Evolutionary conservation across 768 basidiomycete genomes (phyloP).

Genomic region (Phanerochaete carnosa): DNA sequence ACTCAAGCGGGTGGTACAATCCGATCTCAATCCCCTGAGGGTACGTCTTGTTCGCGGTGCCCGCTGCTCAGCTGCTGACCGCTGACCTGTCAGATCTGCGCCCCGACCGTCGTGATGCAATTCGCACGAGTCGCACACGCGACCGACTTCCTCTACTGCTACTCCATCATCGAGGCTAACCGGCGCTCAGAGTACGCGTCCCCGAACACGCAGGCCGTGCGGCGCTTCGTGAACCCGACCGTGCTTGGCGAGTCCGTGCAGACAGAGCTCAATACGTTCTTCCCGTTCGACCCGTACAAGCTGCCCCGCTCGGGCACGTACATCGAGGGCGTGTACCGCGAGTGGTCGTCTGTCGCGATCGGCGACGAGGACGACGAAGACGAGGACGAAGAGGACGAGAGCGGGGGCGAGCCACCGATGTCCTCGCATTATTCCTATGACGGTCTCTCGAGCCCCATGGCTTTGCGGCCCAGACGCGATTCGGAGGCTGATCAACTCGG

Average conservation of each 20-base stretch:
- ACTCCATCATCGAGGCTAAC: conserved; percentile 89
- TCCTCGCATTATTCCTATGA: background rate
- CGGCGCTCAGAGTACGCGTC: conserved; percentile 53
- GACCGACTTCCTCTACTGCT: conserved; percentile 92
- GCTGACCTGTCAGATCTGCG: conserved; percentile 63
- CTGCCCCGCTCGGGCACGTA: conserved; percentile 75
- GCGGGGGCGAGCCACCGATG: conserved; percentile 20
- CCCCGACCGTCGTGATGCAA: conserved; percentile 84
- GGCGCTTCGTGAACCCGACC: conserved; percentile 9
- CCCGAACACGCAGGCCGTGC: background rate
- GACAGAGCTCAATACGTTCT: conserved; percentile 86
- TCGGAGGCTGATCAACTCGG: conserved; percentile 55
- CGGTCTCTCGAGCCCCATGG: conserved; percentile 11
- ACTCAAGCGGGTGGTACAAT: conserved; percentile 76
- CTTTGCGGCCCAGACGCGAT: conserved; percentile 20
- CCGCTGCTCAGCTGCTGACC: background rate
- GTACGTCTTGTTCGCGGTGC: conserved; percentile 35
- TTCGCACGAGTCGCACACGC: conserved; percentile 92
- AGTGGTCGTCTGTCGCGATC: conserved; percentile 82
- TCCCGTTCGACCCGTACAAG: conserved; percentile 97
- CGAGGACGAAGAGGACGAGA: conserved; percentile 57
- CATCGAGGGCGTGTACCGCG: conserved; percentile 82
- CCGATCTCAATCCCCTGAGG: conserved; percentile 87
- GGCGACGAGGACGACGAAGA: conserved; percentile 69
- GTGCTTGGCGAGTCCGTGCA: conserved; percentile 38